Percentiles rank a stretch among this genome's conserved stretches.
Conservation (phyloP, 2,329 filamentous ascomycete genomes). For the Parastagonospora avenae region DNA sequence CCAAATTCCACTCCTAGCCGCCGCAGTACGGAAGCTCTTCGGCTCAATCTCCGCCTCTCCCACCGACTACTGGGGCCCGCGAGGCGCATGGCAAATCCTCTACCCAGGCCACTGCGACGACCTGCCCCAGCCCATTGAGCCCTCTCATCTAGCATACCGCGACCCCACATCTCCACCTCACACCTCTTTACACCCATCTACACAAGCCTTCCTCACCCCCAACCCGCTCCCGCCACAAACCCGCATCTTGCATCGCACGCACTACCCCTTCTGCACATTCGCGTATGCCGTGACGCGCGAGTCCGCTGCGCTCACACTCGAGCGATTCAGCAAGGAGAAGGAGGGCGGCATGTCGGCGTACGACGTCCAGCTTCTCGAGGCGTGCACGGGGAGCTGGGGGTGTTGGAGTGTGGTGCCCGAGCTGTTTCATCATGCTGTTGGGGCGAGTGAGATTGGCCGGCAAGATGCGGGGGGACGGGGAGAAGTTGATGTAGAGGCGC, state of each 20-base stretch:
- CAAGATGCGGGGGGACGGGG: conserved; percentile 5
- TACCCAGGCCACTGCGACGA: conserved; percentile 51
- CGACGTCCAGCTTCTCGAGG: conserved; percentile 48
- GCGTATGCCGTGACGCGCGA: conserved; percentile 45
- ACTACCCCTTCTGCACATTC: conserved; percentile 49
- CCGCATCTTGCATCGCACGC: conserved; percentile 41
- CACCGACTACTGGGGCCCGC: conserved; percentile 38
- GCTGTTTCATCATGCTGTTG: conserved; percentile 47
- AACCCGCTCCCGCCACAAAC: conserved; percentile 32
- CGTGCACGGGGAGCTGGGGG: conserved; percentile 43
- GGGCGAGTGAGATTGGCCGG: conserved; percentile 28
- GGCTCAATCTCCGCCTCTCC: not conserved
- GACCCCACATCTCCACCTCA: conserved; percentile 38
- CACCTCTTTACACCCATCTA: conserved; percentile 30
- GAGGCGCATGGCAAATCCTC: conserved; percentile 44
- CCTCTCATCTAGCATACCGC: conserved; percentile 22
- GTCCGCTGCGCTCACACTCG: conserved; percentile 38
- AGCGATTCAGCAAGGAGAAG: conserved; percentile 23
- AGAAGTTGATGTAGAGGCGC: not conserved
- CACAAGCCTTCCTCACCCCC: conserved; percentile 28
- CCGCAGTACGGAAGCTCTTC: conserved; percentile 20
- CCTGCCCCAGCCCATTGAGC: conserved; percentile 25
- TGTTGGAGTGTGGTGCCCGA: conserved; percentile 48
- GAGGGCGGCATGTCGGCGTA: conserved; percentile 32
- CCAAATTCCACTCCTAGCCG: conserved; percentile 26